Evolutionary conservation across 176 grass and related monocot genomes (phyloP).

Genomic region (Lolium multiflorum): DNA sequence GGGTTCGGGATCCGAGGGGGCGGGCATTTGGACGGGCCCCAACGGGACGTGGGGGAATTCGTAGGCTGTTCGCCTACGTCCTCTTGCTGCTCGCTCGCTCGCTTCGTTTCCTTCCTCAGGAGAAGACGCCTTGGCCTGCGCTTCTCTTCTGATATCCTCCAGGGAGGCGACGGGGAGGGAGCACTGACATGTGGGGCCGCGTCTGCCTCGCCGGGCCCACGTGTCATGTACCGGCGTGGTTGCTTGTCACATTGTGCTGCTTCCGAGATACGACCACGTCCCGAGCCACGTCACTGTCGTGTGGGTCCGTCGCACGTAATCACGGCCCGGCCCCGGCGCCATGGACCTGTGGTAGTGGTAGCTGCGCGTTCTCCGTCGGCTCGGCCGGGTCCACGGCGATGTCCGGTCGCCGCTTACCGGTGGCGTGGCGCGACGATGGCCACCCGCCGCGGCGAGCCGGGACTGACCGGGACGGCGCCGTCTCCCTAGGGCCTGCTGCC

Average conservation of each 20-base stretch:
- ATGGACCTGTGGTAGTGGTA: not conserved
- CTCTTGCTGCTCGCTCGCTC: not conserved
- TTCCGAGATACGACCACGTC: not conserved
- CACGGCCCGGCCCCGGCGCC: not conserved
- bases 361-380: not conserved
- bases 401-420: conserved; percentile 52
- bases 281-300: not conserved
- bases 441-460: not conserved
- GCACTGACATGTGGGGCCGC: not conserved
- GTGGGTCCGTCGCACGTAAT: not conserved
- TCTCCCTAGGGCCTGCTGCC: not conserved
- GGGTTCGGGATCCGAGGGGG: conserved; percentile 38
- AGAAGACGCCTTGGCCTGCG: not conserved
- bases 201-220: fast-evolving
- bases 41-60: not conserved
- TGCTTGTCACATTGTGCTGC: too few species aligned
- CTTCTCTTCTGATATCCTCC: not conserved
- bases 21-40: not conserved
- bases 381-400: conserved; percentile 25
- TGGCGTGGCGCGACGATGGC: conserved; percentile 24
- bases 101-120: conserved; percentile 40
- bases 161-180: not conserved
- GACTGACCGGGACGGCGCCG: not conserved
- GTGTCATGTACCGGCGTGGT: not conserved
- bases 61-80: not conserved